Base-by-base conservation (phyloP, 169 alveolate species). In the Cryptosporidium meleagridis region DNA sequence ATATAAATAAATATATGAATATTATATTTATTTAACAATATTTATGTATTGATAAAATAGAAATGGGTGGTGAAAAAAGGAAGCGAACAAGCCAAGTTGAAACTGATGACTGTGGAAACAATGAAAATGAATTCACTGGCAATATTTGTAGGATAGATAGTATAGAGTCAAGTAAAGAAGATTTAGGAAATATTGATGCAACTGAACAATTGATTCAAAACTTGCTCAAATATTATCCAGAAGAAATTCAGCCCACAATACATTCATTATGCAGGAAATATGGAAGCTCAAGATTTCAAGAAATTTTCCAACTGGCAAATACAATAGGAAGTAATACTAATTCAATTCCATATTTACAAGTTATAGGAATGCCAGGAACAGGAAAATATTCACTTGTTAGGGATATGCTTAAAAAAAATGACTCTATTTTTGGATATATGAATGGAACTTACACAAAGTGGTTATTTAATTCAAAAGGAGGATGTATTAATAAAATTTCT, bases 321-420 rank as follows among this genome's bases (percentile, higher is more conserved):
- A 80, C 65, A 41, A 80, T 80, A 44, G 89, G 89, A 23, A 62
- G 68, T 31, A 26, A 62, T 18, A 41, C 14, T 2, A 80, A 80
- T 41, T 21, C 89, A 31, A 59, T 80, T 4, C 75, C 75, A 21
- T 80, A 80, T 26, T 65, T 80, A 23, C 89, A 80, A 18, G 75
- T 80, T 31, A 3, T 80, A 14, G 89, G 89, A 23, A 80, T 80
- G 80, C 75, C 89, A 18, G 89, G 89, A 16, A 80, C 80, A 12
- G 89, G 89, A 0, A 80, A 80, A 51, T 65, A 62, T 48, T 61
- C 89, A 29, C 21, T 80, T 12, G 65, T 80, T 14, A 80, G 3
- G 35, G 89, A 80, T 51, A 37, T 80, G 45, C 48, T 80, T 2
- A 62, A 26, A 14, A 41, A n/a, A 45, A 62, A 39, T 51, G 70